phyloP scores from a whole-genome alignment of 2,329 filamentous ascomycete species.

The Aspergillus fischeri region DNA sequence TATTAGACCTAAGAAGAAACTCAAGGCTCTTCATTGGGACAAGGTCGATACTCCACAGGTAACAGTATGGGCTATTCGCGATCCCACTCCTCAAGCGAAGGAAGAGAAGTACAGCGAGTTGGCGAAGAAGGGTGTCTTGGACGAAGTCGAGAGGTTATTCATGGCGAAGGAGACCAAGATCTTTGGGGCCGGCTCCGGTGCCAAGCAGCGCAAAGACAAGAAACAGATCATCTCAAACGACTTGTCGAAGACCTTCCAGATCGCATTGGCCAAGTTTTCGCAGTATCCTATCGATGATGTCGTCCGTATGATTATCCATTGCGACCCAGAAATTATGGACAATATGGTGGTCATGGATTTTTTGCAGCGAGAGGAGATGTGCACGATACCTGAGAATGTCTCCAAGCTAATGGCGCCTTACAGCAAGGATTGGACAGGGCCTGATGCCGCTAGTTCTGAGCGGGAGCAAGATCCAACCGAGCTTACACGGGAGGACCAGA shows the following conservation, averaged over 20 bases:
- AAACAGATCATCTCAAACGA: constrained; percentile 94
- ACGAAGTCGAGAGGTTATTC: constrained; percentile 96
- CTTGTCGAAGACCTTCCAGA: constrained; percentile 85
- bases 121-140: constrained; percentile 88
- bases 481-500: constrained; percentile 90
- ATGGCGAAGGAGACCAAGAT: constrained; percentile 95
- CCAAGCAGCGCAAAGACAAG: constrained; percentile 83
- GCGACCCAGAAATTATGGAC: constrained; percentile 81
- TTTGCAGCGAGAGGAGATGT: constrained; percentile 85
- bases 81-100: constrained; percentile 78
- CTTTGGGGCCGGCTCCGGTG: constrained; percentile 60
- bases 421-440: constrained; percentile 92
- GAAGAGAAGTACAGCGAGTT: constrained; percentile 96
- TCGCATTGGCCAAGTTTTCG: constrained; percentile 92
- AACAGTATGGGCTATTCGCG: constrained; percentile 87
- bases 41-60: constrained; percentile 91
- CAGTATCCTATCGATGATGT: constrained; percentile 76
- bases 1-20: constrained; percentile 94
- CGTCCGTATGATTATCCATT: constrained; percentile 91
- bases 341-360: constrained; percentile 96
- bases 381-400: constrained; percentile 85
- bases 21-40: constrained; percentile 99
- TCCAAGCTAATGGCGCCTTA: constrained; percentile 91
- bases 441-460: constrained; percentile 69
- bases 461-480: constrained; percentile 84